A percentile compares a stretch with the other conserved stretches of the same genome.
Evolutionary conservation across 371 early-diverging fungal genomes (phyloP).

Genomic region (Mortierella sp.): DNA sequence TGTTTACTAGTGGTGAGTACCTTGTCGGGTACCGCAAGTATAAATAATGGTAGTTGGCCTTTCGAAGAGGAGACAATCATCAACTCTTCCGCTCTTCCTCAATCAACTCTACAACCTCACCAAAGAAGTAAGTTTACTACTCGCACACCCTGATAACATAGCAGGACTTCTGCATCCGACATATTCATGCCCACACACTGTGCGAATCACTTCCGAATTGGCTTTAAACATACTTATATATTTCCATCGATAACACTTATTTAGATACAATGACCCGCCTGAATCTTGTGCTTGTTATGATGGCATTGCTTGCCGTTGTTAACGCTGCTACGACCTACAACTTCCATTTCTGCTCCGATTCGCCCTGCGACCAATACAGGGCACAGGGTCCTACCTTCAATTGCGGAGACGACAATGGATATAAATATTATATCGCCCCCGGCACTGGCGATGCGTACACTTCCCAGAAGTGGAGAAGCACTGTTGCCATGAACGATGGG

Average conservation of each 20-base stretch:
- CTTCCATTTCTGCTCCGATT: slow-evolving; percentile 24
- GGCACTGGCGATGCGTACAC: slow-evolving; percentile 25
- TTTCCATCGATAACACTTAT: background rate
- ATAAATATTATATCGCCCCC: slow-evolving; percentile 20
- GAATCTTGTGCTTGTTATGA: background rate
- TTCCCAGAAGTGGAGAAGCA: slow-evolving; percentile 26
- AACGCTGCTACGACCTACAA: slow-evolving; percentile 24
- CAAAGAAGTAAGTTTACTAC: background rate
- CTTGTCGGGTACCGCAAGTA: background rate
- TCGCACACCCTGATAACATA: background rate
- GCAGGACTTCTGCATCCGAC: too few species aligned
- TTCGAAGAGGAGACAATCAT: background rate
- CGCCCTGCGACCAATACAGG: slow-evolving; percentile 14
- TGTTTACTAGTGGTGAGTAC: background rate
- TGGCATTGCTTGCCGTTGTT: slow-evolving; percentile 20
- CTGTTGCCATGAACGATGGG: slow-evolving; percentile 22
- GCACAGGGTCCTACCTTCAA: slow-evolving; percentile 20
- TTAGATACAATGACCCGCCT: background rate
- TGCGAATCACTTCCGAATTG: slow-evolving; percentile 18
- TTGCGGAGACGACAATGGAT: slow-evolving; percentile 14
- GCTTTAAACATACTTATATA: slow-evolving; percentile 9
- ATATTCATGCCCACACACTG: slow-evolving; percentile 14
- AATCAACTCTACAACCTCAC: background rate
- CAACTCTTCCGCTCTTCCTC: background rate
- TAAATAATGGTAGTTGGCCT: background rate